These are phyloP conservation scores for Psophocarpus tetragonolobus DNA, from an alignment of 306 rosid genomes.

Conservation along the genomic window DNA sequence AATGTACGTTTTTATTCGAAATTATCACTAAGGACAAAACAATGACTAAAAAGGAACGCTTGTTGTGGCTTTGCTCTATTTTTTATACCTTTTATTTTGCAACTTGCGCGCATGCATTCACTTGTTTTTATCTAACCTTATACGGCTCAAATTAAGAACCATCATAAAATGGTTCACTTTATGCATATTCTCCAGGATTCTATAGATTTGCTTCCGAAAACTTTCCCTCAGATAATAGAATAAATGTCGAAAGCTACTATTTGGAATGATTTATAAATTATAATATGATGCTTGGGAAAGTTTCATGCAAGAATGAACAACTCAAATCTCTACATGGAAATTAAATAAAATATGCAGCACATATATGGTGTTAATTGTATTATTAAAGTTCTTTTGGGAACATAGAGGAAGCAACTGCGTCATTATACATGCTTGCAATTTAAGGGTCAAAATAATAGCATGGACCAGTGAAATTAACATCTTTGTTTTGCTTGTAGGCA, in stretches of 20 bases:
- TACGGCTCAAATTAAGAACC: background rate
- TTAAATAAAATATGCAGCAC: background rate
- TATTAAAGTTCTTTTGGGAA: constrained; percentile 10
- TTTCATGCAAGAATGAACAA: background rate
- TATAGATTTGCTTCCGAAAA: background rate
- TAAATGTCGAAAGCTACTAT: background rate
- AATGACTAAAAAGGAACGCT: background rate
- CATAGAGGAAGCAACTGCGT: background rate
- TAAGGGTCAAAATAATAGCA: constrained; percentile 26
- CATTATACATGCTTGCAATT: constrained; percentile 11
- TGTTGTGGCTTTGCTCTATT: background rate
- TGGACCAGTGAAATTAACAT: background rate
- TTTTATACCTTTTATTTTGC: constrained; percentile 3
- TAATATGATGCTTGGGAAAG: background rate
- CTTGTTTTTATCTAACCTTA: background rate
- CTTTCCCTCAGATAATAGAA: background rate
- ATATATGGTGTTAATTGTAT: background rate
- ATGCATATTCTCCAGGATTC: background rate
- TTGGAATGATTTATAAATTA: background rate
- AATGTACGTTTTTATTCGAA: background rate
- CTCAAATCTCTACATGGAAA: background rate
- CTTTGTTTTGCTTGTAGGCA: constrained; percentile 23
- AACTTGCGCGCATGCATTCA: background rate
- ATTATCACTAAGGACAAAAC: constrained; percentile 13
- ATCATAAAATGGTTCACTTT: background rate